Conservation (phyloP, 257 asterid genomes). For the Nicotiana noctiflora region DNA sequence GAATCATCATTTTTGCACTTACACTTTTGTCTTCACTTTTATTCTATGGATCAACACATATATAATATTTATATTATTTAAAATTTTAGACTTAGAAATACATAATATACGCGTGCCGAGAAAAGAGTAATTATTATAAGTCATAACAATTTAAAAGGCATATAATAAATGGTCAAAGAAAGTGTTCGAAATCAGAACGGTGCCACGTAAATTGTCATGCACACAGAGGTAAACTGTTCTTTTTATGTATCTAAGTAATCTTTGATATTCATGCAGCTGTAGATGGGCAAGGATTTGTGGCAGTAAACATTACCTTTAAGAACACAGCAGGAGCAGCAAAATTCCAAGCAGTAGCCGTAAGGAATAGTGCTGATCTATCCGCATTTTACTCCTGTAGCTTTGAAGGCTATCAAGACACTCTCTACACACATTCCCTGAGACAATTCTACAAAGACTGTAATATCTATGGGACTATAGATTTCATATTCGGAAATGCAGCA, state of each 20-base stretch:
- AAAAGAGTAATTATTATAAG: too few species aligned
- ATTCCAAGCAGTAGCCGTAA: conserved; percentile 10
- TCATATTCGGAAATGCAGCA: conserved; percentile 1
- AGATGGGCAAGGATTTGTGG: conserved; percentile 9
- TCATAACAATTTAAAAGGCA: too few species aligned
- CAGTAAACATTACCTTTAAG: conserved; percentile 8
- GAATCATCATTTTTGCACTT: too few species aligned
- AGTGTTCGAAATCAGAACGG: too few species aligned
- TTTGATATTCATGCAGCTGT: conserved; percentile 6
- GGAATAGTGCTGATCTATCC: conserved; percentile 2
- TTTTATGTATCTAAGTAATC: background rate
- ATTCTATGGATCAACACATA: too few species aligned
- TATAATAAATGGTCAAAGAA: too few species aligned
- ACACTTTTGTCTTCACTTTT: too few species aligned
- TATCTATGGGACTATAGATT: conserved; percentile 6
- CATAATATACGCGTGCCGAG: too few species aligned
- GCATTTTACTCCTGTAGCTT: background rate
- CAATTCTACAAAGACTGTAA: conserved; percentile 13
- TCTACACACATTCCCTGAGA: background rate
- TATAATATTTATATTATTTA: too few species aligned
- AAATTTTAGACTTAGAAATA: too few species aligned
- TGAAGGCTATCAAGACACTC: conserved; percentile 16
- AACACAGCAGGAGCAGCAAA: conserved; percentile 17
- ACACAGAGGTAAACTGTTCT: background rate
- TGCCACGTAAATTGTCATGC: too few species aligned